Evolutionary conservation across 179 eudicot species (phyloP).

Genomic region (Gypsophila paniculata): DNA sequence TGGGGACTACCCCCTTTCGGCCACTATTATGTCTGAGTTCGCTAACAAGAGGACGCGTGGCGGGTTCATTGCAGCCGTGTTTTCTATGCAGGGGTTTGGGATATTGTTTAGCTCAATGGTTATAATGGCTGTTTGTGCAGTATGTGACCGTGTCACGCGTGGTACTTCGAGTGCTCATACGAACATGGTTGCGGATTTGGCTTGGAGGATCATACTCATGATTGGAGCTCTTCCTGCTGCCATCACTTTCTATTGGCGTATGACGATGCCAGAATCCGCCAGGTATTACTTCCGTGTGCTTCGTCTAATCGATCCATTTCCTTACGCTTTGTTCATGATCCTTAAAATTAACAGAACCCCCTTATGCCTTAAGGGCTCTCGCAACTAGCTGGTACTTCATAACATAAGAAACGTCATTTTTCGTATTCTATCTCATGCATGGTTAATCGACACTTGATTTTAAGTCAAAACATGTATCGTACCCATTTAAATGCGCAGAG

Average conservation of each 20-base stretch:
- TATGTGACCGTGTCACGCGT: conserved; percentile 28
- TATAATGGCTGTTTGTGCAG: conserved; percentile 43
- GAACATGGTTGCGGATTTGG: conserved; percentile 33
- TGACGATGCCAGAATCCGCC: conserved; percentile 58
- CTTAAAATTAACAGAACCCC: too few species aligned
- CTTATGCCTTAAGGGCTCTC: too few species aligned
- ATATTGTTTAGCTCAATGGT: conserved; percentile 29
- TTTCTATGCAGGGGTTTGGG: conserved; percentile 55
- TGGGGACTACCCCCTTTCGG: conserved; percentile 57
- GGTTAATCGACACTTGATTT: too few species aligned
- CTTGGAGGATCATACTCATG: conserved; percentile 46
- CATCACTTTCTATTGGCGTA: conserved; percentile 44
- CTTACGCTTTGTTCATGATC: too few species aligned
- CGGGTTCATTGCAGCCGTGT: conserved; percentile 51
- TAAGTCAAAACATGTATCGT: too few species aligned
- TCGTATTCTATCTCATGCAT: too few species aligned
- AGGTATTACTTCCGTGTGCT: conserved; percentile 20
- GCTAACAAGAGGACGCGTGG: conserved; percentile 52
- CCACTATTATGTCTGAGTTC: conserved; percentile 60
- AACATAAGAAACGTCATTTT: too few species aligned
- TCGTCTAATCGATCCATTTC: too few species aligned
- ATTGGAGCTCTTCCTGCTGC: conserved; percentile 46
- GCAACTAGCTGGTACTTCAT: too few species aligned
- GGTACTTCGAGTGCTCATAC: conserved; percentile 8
- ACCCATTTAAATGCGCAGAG: too few species aligned